A percentile compares a stretch with the other conserved stretches of the same genome.
Evolutionary conservation across 1,139 yeast genomes (phyloP).

Genomic region (Torulaspora globosa): DNA sequence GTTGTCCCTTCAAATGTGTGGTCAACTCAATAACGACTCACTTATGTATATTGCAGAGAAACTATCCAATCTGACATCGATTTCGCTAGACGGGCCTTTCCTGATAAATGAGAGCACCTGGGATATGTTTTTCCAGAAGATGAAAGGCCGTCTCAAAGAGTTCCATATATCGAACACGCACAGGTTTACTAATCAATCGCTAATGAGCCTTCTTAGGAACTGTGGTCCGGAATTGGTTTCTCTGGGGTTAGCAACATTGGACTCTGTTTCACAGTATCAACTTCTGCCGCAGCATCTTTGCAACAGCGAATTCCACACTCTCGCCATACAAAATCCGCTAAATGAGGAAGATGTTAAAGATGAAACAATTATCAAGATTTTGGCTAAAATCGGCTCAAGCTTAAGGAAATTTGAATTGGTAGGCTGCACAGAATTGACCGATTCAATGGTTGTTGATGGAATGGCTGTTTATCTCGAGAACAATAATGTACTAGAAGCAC

Average conservation of each 20-base stretch:
- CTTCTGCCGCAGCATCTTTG: conserved; percentile 61
- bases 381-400: conserved; percentile 61
- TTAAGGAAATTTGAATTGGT: conserved; percentile 57
- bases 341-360: conserved; percentile 66
- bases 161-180: conserved; percentile 79
- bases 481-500: conserved; percentile 18
- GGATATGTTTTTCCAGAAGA: conserved; percentile 61
- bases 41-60: conserved; percentile 59
- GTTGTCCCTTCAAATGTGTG: conserved; percentile 83
- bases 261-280: conserved; percentile 63
- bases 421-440: conserved; percentile 72
- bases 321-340: conserved; percentile 69
- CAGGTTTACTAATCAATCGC: conserved; percentile 65
- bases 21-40: conserved; percentile 79
- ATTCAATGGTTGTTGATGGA: conserved; percentile 56
- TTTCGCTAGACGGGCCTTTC: conserved; percentile 82
- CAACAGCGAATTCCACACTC: conserved; percentile 42
- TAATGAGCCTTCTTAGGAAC: conserved; percentile 57
- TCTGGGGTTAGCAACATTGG: conserved; percentile 60
- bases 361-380: conserved; percentile 59
- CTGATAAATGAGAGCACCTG: conserved; percentile 70
- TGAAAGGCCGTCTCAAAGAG: conserved; percentile 45
- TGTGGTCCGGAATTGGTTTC: conserved; percentile 53
- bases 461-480: conserved; percentile 44
- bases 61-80: conserved; percentile 47